phyloP scores from a whole-genome alignment of 192 early-diverging fungal species.

The Cladochytrium replicatum region DNA sequence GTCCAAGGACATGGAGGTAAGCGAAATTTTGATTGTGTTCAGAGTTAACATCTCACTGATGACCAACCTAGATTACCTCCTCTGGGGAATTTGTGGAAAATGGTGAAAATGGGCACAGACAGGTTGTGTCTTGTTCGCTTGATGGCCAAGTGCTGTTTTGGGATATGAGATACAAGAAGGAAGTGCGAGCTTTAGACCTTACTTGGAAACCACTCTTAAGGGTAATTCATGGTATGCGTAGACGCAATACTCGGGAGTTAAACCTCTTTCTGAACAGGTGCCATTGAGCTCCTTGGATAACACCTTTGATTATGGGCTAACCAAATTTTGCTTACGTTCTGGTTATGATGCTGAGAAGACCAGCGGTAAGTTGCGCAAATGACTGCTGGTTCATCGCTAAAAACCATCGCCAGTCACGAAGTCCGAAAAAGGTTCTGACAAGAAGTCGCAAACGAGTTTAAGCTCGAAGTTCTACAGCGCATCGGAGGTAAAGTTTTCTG shows the following conservation, averaged over 20 bases:
- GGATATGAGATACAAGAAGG: constrained; percentile 52
- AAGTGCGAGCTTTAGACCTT: constrained; percentile 41
- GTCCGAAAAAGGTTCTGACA: constrained; percentile 7
- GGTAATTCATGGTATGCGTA: constrained; percentile 5
- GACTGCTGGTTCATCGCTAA: constrained; percentile 6
- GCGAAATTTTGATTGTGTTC: not conserved
- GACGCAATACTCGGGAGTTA: not conserved
- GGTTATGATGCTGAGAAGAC: not conserved
- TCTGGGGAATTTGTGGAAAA: constrained; percentile 36
- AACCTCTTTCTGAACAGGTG: constrained; percentile 9
- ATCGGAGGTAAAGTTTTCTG: constrained; percentile 23
- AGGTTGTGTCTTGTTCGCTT: constrained; percentile 41
- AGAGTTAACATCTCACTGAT: too few species aligned
- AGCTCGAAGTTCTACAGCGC: constrained; percentile 46
- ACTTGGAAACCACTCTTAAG: constrained; percentile 49
- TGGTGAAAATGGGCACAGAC: constrained; percentile 35
- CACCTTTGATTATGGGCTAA: constrained; percentile 52
- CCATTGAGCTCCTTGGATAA: constrained; percentile 51
- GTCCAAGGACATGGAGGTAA: constrained; percentile 42
- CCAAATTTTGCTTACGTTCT: too few species aligned
- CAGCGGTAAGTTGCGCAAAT: not conserved
- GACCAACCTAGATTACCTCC: constrained; percentile 15
- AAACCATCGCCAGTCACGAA: constrained; percentile 12
- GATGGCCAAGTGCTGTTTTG: constrained; percentile 50
- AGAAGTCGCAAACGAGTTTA: constrained; percentile 5